Evolutionary conservation across 257 asterid species (phyloP).

Genomic region (Gentiana macrophylla): DNA sequence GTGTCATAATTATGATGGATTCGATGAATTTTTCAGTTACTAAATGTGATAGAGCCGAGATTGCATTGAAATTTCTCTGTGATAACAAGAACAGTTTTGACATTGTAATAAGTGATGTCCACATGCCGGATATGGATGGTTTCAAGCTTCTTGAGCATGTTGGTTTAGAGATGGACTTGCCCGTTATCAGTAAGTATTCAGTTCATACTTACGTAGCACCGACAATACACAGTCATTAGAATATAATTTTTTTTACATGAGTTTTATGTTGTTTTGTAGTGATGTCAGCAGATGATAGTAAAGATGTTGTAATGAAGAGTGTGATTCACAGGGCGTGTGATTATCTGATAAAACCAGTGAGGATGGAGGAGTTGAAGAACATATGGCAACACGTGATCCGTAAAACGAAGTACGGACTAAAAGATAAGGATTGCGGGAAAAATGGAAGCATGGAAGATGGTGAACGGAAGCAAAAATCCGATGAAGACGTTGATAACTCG

Average conservation of each 20-base stretch:
- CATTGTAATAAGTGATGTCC: conserved; percentile 88
- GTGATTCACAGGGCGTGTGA: conserved; percentile 94
- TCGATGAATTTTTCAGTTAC: conserved; percentile 41
- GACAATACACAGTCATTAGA: no score
- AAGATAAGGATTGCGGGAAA: conserved; percentile 59
- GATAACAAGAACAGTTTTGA: conserved; percentile 66
- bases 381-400: conserved; percentile 98
- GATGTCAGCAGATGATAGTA: conserved; percentile 98
- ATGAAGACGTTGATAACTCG: conserved; percentile 46
- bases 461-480: conserved; percentile 42
- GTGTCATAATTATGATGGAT: no score
- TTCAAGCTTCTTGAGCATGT: conserved; percentile 80
- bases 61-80: conserved; percentile 55
- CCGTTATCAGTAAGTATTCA: conserved; percentile 79
- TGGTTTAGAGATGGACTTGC: conserved; percentile 94
- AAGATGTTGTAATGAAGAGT: conserved; percentile 86
- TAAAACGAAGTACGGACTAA: conserved; percentile 61
- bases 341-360: conserved; percentile 84
- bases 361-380: conserved; percentile 91
- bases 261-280: conserved; percentile 29
- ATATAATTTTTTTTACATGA: no score
- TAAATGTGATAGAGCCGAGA: conserved; percentile 70
- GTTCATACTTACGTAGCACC: neutral
- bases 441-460: conserved; percentile 62
- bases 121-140: conserved; percentile 99